Conservation (phyloP, 2,329 filamentous ascomycete species). For the Neocucurbitaria cava region DNA sequence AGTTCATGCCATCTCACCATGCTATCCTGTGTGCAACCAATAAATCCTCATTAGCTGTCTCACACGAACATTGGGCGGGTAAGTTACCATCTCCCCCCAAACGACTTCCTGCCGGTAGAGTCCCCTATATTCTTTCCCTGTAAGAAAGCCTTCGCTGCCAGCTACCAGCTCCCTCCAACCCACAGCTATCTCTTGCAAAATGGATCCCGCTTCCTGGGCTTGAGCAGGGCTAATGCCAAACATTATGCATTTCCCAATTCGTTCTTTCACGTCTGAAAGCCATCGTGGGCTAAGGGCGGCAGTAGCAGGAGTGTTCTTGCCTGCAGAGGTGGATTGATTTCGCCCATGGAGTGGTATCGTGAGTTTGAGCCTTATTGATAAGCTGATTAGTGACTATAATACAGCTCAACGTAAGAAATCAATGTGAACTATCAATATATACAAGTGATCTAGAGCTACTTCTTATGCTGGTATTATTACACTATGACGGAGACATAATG, state of each 20-base stretch:
- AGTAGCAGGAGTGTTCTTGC: conserved; percentile 2
- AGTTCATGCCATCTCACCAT: conserved; percentile 58
- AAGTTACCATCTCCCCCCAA: conserved; percentile 82
- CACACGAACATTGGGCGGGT: neutral
- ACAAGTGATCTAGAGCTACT: too few relatives aligned
- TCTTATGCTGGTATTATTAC: too few relatives aligned
- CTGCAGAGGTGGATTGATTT: conserved; percentile 14
- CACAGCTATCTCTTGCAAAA: conserved; percentile 65
- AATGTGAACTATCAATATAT: too few relatives aligned
- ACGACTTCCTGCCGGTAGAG: conserved; percentile 72
- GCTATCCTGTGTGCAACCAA: conserved; percentile 50
- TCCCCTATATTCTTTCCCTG: conserved; percentile 65
- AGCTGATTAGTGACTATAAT: too few relatives aligned
- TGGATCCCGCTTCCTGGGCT: conserved; percentile 61
- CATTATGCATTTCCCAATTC: conserved; percentile 76
- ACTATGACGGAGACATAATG: too few relatives aligned
- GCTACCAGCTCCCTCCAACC: conserved; percentile 77
- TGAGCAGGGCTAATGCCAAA: conserved; percentile 72
- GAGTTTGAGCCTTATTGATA: too few relatives aligned
- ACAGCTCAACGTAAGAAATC: too few relatives aligned
- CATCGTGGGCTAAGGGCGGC: conserved; percentile 60
- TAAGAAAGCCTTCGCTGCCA: conserved; percentile 78
- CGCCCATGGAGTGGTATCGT: conserved; percentile 10
- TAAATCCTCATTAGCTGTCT: conserved; percentile 35
- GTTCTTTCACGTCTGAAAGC: conserved; percentile 71